Evolutionary conservation across 306 rosid species (phyloP), one percentile per base, ranked within the genome.

Genomic region (Vigna trinervia): DNA sequence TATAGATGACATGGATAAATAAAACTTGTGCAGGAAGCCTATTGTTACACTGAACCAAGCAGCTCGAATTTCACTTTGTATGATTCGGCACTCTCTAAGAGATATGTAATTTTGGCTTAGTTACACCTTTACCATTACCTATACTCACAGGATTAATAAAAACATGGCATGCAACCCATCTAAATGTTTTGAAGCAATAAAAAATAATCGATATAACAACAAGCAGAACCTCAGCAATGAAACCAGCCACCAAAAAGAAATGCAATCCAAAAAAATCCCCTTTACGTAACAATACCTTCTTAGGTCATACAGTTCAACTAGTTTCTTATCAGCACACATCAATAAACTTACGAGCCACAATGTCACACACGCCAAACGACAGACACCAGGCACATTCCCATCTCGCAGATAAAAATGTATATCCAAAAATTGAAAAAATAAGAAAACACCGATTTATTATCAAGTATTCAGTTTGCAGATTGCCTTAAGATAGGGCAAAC

Each of bases 371-470:
- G 23, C 19, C 58, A 48, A 11, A 66, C 8, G 36, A n/a, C 41
- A 66, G 66, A 54, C 57, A 38, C 54, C 53, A 65, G 17, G 56
- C 62, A 76, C 69, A 56, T 26, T 71, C 76, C 20, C 8, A 22
- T 72, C 70, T 73, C 62, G 6, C 74, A 13, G 5, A 46, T 52
- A 73, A 47, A 26, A 22, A 60, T 78, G 67, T 28, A 36, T 14
- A 7, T 28, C 63, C 61, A 65, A 19, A 22, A 19, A 67, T 11
- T 45, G 34, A 58, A 58, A 45, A 14, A 22, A 3, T 22, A 43
- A 77, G n/a, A 22, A 68, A 76, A 7, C 26, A 43, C 50, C 8
- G 1, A 22, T 34, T 17, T 11, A 34, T 32, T 43, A 54, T 69
- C 23, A 56, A 7, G 1, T 41, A 41, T 9, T 41, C 46, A 8